Conservation (phyloP, 495 filamentous ascomycete species). For the Aspergillus kassunensis region DNA sequence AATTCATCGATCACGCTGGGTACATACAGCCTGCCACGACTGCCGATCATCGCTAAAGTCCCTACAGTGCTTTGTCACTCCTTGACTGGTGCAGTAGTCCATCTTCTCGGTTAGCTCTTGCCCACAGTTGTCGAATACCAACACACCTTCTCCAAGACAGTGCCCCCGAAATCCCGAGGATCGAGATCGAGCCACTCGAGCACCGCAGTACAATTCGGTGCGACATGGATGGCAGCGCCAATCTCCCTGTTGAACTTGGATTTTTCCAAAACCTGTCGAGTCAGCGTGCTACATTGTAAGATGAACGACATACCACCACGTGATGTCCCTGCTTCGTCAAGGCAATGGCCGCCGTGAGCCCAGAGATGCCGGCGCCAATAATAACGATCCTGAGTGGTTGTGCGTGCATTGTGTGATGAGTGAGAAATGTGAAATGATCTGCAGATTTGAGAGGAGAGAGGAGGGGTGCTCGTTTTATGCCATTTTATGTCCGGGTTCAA, state of each 20-base stretch:
- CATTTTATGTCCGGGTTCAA: no score
- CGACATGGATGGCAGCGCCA: slow-evolving; percentile 51
- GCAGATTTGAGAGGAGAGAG: no score
- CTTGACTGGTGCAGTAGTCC: neutral
- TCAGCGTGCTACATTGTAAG: neutral
- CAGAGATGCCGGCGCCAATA: slow-evolving; percentile 30
- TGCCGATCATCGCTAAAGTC: neutral
- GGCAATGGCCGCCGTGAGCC: slow-evolving; percentile 28
- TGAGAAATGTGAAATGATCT: no score
- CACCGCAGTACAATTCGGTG: slow-evolving; percentile 47
- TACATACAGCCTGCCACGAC: neutral
- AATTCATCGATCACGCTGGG: neutral
- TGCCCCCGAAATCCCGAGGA: slow-evolving; percentile 29
- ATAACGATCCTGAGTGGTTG: slow-evolving; percentile 23
- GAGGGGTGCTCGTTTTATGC: no score
- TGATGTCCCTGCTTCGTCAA: slow-evolving; percentile 29
- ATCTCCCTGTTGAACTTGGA: slow-evolving; percentile 50
- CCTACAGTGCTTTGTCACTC: neutral
- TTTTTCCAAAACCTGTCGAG: slow-evolving; percentile 45
- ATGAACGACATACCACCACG: slow-evolving; percentile 26
- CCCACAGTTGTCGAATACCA: neutral
- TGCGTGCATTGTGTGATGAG: neutral
- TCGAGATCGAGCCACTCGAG: slow-evolving; percentile 47
- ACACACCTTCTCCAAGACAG: slow-evolving; percentile 22
- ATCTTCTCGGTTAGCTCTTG: neutral